Conservation (phyloP, 495 filamentous ascomycete genomes). For the Mytilinidion resinicola region DNA sequence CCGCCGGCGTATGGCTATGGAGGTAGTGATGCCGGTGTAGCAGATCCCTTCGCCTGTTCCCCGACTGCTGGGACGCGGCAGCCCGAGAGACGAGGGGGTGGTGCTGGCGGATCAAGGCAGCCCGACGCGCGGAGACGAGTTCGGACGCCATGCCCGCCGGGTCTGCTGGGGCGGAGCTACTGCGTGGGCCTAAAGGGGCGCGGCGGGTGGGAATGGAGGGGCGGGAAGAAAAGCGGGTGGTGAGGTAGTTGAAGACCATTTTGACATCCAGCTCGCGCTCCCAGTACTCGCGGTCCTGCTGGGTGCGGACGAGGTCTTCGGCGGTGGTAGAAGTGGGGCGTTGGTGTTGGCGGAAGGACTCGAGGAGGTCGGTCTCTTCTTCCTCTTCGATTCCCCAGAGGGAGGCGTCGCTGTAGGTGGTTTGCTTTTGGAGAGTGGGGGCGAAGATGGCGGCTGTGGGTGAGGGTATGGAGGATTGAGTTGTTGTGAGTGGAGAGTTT, state of each 20-base stretch:
- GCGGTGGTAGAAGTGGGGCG: constrained; percentile 20
- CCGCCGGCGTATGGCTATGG: constrained; percentile 18
- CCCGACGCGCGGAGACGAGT: constrained; percentile 59
- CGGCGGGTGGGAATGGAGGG: constrained; percentile 18
- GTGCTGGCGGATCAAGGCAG: constrained; percentile 74
- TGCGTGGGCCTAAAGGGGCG: constrained; percentile 4
- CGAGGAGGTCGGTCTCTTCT: constrained; percentile 28
- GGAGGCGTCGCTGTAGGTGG: constrained; percentile 44
- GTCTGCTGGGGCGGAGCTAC: constrained; percentile 13
- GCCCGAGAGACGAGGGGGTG: constrained; percentile 50
- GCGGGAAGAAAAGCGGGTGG: constrained; percentile 58
- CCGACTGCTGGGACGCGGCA: constrained; percentile 32
- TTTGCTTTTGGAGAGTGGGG: constrained; percentile 26
- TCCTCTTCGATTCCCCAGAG: constrained; percentile 67
- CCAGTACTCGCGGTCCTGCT: constrained; percentile 62
- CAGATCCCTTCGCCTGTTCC: constrained; percentile 46
- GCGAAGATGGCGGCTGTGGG: constrained; percentile 44
- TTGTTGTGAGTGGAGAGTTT: constrained; percentile 5
- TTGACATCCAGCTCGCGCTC: constrained; percentile 77
- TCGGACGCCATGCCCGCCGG: constrained; percentile 38
- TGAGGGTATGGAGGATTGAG: constrained; percentile 22
- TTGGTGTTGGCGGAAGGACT: constrained; percentile 13
- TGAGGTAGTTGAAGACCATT: constrained; percentile 82
- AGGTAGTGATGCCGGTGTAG: constrained; percentile 37
- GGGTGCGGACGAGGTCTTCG: constrained; percentile 9